A percentile compares a stretch with the other conserved stretches of the same genome.
These are phyloP conservation scores for Annulohypoxylon truncatum DNA, from an alignment of 2,329 filamentous ascomycete genomes.

Conservation along the genomic window DNA sequence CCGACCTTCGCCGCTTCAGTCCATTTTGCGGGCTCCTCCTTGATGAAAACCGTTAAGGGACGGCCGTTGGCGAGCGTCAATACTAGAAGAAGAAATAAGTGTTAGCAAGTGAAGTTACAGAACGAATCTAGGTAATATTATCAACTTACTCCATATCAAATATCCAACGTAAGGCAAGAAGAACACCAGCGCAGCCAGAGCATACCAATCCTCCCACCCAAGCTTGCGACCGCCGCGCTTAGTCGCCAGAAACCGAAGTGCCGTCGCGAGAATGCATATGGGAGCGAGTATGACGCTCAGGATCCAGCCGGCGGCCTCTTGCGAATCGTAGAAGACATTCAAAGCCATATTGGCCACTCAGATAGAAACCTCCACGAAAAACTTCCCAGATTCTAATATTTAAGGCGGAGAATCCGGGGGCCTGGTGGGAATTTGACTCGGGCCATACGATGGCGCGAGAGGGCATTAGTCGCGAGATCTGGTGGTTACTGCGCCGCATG, in stretches of 20 bases:
- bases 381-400: neutral
- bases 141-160: slow-evolving; percentile 5
- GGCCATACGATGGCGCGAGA: neutral
- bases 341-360: neutral
- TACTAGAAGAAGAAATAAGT: neutral
- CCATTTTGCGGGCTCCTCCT: neutral
- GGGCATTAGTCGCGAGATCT: neutral
- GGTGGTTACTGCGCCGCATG: neutral
- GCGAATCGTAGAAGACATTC: slow-evolving; percentile 6
- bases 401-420: neutral
- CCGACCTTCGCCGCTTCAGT: neutral
- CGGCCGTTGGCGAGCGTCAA: neutral
- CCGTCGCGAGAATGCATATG: slow-evolving; percentile 9
- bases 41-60: neutral
- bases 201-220: slow-evolving; percentile 4
- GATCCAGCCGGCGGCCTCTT: neutral
- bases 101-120: neutral
- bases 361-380: neutral
- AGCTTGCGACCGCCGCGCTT: neutral
- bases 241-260: neutral
- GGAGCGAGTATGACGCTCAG: neutral
- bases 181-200: slow-evolving; percentile 1
- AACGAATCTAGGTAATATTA: neutral
- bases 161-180: slow-evolving; percentile 7
- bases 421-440: neutral